These are phyloP conservation scores for Sphaerulina musiva DNA, from an alignment of 2,329 filamentous ascomycete species.

Conservation along the genomic window DNA sequence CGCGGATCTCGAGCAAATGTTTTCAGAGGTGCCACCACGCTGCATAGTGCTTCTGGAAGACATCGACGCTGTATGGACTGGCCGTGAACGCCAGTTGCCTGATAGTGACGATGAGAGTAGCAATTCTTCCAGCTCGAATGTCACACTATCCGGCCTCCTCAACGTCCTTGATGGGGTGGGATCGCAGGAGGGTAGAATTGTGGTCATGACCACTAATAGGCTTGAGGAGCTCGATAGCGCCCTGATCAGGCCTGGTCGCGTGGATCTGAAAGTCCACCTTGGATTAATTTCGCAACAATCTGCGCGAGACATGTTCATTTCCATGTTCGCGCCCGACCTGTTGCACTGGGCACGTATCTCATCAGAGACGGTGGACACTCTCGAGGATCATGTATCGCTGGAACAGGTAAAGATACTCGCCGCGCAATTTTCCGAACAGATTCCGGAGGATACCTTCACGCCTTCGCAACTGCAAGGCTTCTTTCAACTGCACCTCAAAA, in stretches of 20 bases:
- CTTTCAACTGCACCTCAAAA: slow-evolving; percentile 23
- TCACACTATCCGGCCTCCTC: slow-evolving; percentile 60
- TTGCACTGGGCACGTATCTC: slow-evolving; percentile 14
- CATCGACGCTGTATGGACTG: slow-evolving; percentile 36
- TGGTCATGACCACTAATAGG: slow-evolving; percentile 75
- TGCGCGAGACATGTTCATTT: slow-evolving; percentile 23
- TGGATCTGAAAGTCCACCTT: slow-evolving; percentile 44
- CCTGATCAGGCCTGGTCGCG: slow-evolving; percentile 62
- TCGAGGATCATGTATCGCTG: slow-evolving; percentile 21
- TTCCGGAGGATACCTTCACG: slow-evolving; percentile 23
- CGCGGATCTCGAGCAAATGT: slow-evolving; percentile 46
- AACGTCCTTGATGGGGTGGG: slow-evolving; percentile 77
- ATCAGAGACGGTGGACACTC: slow-evolving; percentile 2
- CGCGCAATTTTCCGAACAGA: slow-evolving; percentile 17
- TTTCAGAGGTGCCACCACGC: slow-evolving; percentile 36
- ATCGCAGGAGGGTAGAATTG: slow-evolving; percentile 65
- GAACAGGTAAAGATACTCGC: slow-evolving; percentile 21
- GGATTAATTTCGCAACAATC: slow-evolving; percentile 21
- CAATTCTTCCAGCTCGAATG: slow-evolving; percentile 46
- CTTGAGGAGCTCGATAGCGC: slow-evolving; percentile 65
- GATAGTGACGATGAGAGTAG: slow-evolving; percentile 15
- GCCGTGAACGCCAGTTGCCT: slow-evolving; percentile 25
- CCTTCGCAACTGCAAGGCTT: slow-evolving; percentile 25
- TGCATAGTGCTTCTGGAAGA: slow-evolving; percentile 41
- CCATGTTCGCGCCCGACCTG: slow-evolving; percentile 25